Percentiles rank a stretch among this genome's conserved stretches.
These are phyloP conservation scores for Hyaloscypha bicolor DNA, from an alignment of 495 filamentous ascomycete species.

Conservation along the genomic window DNA sequence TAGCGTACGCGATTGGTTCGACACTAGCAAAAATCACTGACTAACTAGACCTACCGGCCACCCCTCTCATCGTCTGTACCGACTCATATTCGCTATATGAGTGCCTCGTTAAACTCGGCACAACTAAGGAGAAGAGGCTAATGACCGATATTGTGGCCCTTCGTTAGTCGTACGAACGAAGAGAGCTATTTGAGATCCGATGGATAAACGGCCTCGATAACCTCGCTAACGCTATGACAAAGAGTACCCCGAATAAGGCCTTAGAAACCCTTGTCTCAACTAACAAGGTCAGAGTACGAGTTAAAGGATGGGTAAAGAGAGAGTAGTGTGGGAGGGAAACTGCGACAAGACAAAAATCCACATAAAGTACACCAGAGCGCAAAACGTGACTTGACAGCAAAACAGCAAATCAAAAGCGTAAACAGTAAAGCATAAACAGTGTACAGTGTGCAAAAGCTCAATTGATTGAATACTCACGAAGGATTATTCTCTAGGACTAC, in stretches of 20 bases:
- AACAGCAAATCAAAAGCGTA: no score
- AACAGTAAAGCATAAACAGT: no score
- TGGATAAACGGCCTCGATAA: slow-evolving; percentile 27
- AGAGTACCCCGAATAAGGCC: slow-evolving; percentile 10
- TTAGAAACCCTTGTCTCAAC: slow-evolving; percentile 24
- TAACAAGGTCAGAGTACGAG: slow-evolving; percentile 8
- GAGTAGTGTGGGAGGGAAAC: no score
- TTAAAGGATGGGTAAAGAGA: slow-evolving; percentile 4
- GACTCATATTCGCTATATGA: slow-evolving; percentile 25
- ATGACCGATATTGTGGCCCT: slow-evolving; percentile 25
- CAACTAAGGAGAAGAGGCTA: slow-evolving; percentile 22
- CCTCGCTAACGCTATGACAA: slow-evolving; percentile 26
- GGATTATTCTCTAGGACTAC: no score
- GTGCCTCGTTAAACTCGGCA: slow-evolving; percentile 20
- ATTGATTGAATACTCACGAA: no score
- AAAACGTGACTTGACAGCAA: no score
- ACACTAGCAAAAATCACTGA: slow-evolving; percentile 9
- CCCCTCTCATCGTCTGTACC: slow-evolving; percentile 16
- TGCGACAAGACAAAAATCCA: no score
- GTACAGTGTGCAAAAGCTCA: no score
- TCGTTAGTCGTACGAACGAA: slow-evolving; percentile 19
- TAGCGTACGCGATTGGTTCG: slow-evolving; percentile 2
- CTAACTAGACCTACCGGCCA: background rate
- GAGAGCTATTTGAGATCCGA: slow-evolving; percentile 25
- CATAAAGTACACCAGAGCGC: no score